Conservation (phyloP, 208 protist species). For the Zelonia costaricensis region DNA sequence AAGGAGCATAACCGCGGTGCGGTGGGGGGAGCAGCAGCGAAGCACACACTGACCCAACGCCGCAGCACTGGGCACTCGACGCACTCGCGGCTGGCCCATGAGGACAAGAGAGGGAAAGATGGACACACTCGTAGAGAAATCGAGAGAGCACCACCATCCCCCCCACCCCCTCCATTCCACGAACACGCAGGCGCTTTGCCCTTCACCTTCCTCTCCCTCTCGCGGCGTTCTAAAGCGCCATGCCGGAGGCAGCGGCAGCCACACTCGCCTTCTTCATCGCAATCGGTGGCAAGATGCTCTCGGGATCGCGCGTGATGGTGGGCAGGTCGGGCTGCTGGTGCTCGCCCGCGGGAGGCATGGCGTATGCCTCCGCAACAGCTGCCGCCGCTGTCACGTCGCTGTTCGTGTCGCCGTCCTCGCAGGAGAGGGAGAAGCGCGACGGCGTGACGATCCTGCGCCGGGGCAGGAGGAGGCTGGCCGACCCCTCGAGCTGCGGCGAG, state of each 20-base stretch:
- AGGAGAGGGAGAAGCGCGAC: conserved; percentile 5
- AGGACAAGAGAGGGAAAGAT: no score
- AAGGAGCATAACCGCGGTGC: not conserved
- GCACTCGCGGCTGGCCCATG: no score
- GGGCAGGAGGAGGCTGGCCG: conserved; percentile 2
- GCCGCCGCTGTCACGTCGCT: not conserved
- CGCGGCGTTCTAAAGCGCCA: not conserved
- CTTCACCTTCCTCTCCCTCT: no score
- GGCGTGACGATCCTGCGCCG: conserved; percentile 14
- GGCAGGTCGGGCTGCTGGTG: conserved; percentile 12
- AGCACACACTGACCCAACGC: not conserved
- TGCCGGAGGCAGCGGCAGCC: not conserved
- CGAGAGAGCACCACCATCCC: no score
- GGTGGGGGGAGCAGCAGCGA: not conserved
- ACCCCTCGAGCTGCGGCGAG: conserved; percentile 1
- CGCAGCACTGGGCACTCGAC: no score
- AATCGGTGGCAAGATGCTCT: conserved; percentile 27
- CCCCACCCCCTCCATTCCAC: no score
- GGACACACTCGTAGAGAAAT: no score
- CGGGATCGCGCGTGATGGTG: conserved; percentile 9
- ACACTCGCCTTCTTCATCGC: not conserved
- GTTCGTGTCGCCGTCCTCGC: conserved; percentile 2
- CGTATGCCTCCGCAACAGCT: not conserved
- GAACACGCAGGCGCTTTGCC: no score
- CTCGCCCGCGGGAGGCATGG: not conserved